Percentiles rank a stretch among this genome's conserved stretches.
phyloP scores from a whole-genome alignment of 768 basidiomycete species.

The Kwoniella shandongensis region DNA sequence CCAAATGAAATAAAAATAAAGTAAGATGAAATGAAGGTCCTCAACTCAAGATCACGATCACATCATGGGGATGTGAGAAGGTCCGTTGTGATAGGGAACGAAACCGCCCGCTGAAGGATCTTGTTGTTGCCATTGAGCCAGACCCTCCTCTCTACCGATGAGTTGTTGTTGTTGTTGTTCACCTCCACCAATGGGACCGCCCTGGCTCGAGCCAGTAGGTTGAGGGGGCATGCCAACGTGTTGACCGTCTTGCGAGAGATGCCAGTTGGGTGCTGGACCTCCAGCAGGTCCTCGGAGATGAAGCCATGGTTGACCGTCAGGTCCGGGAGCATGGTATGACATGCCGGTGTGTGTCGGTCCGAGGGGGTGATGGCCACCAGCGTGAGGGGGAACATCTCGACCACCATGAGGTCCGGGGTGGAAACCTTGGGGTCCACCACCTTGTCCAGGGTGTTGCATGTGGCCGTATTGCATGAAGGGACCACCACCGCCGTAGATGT shows the following conservation, averaged over 20 bases:
- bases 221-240: slow-evolving; percentile 14
- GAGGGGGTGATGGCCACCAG: slow-evolving; percentile 15
- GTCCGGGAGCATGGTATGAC: slow-evolving; percentile 46
- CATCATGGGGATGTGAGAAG: slow-evolving; percentile 19
- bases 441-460: slow-evolving; percentile 10
- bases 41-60: background rate
- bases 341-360: slow-evolving; percentile 42
- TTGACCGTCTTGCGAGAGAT: slow-evolving; percentile 6
- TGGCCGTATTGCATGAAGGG: slow-evolving; percentile 32
- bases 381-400: slow-evolving; percentile 9
- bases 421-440: background rate
- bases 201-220: background rate
- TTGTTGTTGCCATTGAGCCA: slow-evolving; percentile 10
- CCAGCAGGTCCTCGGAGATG: slow-evolving; percentile 40
- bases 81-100: slow-evolving; percentile 27
- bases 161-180: background rate
- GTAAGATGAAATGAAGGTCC: too few relatives aligned
- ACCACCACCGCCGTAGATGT: slow-evolving; percentile 50
- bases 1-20: too few relatives aligned
- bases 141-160: slow-evolving; percentile 8
- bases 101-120: slow-evolving; percentile 10
- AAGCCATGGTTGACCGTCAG: slow-evolving; percentile 46
- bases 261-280: slow-evolving; percentile 30
- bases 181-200: background rate
- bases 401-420: slow-evolving; percentile 12